These are phyloP conservation scores for Russula ochroleuca DNA, from an alignment of 768 basidiomycete species.

Conservation along the genomic window DNA sequence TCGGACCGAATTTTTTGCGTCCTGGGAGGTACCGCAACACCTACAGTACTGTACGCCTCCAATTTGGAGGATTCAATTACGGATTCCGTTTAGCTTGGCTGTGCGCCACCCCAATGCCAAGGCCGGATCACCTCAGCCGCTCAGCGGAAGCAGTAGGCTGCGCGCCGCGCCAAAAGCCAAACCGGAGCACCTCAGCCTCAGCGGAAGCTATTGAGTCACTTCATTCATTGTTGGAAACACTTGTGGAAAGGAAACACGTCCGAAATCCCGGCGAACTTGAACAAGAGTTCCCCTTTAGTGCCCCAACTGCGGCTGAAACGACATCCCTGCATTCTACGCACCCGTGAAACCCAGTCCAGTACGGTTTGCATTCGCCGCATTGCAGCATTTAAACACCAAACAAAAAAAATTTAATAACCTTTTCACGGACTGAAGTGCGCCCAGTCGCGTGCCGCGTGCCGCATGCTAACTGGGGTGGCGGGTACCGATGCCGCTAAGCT, in stretches of 20 bases:
- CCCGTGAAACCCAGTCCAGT: neutral
- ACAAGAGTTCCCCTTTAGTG: neutral
- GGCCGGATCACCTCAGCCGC: too few species aligned
- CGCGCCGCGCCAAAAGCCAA: neutral
- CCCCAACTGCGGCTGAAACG: neutral
- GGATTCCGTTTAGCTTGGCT: too few species aligned
- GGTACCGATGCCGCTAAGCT: conserved; percentile 12
- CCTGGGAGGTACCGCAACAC: neutral
- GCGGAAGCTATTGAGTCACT: neutral
- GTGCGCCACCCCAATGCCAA: too few species aligned
- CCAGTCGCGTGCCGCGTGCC: neutral
- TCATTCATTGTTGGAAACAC: neutral
- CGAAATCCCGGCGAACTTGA: neutral
- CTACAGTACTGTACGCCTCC: neutral
- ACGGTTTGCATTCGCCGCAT: conserved; percentile 1
- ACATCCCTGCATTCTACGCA: neutral
- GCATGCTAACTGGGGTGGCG: neutral
- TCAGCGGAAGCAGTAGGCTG: too few species aligned
- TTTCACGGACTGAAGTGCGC: neutral
- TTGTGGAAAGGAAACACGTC: neutral
- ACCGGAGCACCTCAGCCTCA: neutral
- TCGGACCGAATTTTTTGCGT: neutral
- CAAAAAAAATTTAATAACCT: neutral
- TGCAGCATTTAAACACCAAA: neutral
- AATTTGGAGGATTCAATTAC: too few species aligned